Conservation (phyloP, 2,329 filamentous ascomycete species). For the Beauveria pseudobassiana region DNA sequence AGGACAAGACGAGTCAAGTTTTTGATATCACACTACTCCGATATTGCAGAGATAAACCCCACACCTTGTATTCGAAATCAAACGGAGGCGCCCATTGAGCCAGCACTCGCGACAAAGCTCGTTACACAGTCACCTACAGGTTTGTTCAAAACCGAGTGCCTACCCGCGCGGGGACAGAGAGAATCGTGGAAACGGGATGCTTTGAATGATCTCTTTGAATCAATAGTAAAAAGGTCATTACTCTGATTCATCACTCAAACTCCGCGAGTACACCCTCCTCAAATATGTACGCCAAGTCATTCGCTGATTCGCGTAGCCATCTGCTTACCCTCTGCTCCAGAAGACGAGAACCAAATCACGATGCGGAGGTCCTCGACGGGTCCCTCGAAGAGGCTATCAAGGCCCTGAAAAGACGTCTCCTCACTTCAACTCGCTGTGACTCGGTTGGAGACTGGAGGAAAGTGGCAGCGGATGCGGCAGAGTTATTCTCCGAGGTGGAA, state of each 20-base stretch:
- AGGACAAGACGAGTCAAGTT: neutral
- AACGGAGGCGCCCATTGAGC: neutral
- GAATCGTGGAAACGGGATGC: neutral
- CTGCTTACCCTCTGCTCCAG: neutral
- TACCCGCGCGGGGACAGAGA: neutral
- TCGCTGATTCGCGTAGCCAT: neutral
- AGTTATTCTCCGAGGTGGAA: too few species aligned
- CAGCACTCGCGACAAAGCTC: neutral
- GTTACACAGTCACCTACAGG: neutral
- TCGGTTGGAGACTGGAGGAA: too few species aligned
- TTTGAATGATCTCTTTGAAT: neutral
- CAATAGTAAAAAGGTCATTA: neutral
- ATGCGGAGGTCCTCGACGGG: neutral
- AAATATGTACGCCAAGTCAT: neutral
- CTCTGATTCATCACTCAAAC: neutral
- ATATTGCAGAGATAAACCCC: neutral
- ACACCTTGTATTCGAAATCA: neutral
- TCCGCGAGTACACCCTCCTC: neutral
- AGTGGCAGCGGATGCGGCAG: too few species aligned
- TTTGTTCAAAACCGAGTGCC: neutral
- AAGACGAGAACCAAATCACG: neutral
- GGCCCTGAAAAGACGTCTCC: too few species aligned
- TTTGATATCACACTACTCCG: neutral
- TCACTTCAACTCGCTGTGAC: too few species aligned
- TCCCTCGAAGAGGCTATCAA: too few species aligned